Conservation (phyloP, 2,329 filamentous ascomycete genomes). For the Aspergillus sp. region DNA sequence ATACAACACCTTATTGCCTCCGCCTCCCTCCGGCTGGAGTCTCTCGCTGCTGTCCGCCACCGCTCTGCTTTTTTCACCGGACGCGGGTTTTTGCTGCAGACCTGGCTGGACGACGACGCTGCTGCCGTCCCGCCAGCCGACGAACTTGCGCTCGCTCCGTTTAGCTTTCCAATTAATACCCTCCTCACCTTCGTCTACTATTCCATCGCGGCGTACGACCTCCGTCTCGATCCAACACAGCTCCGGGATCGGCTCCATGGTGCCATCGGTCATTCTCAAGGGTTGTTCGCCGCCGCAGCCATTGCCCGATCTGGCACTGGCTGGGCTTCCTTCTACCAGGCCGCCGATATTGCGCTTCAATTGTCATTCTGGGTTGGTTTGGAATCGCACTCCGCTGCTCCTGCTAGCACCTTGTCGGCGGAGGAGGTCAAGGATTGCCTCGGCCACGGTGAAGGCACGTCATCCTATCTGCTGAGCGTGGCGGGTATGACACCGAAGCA, state of each 20-base stretch:
- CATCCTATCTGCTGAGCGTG: constrained; percentile 96
- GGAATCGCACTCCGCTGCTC: constrained; percentile 94
- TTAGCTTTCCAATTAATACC: constrained; percentile 93
- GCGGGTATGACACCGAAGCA: constrained; percentile 89
- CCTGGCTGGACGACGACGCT: too few relatives aligned
- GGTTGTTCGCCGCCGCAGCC: constrained; percentile 84
- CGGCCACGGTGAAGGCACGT: constrained; percentile 84
- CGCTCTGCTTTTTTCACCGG: too few relatives aligned
- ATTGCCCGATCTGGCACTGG: constrained; percentile 83
- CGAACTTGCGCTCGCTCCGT: constrained; percentile 86
- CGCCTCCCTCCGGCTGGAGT: too few relatives aligned
- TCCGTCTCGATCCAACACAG: constrained; percentile 81
- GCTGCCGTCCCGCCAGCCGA: too few relatives aligned
- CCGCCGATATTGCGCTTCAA: constrained; percentile 70
- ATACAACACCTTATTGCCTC: too few relatives aligned
- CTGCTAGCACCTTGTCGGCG: constrained; percentile 84
- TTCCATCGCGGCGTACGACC: constrained; percentile 81
- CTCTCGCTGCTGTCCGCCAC: too few relatives aligned
- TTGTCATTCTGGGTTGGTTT: constrained; percentile 98
- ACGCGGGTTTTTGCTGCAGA: too few relatives aligned
- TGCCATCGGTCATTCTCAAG: constrained; percentile 92
- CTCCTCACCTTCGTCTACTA: constrained; percentile 95
- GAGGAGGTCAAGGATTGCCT: constrained; percentile 84
- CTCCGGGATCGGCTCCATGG: constrained; percentile 76
- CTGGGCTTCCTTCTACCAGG: constrained; percentile 84